phyloP scores from a whole-genome alignment of 305 asterid species.

The Plantago rigida region DNA sequence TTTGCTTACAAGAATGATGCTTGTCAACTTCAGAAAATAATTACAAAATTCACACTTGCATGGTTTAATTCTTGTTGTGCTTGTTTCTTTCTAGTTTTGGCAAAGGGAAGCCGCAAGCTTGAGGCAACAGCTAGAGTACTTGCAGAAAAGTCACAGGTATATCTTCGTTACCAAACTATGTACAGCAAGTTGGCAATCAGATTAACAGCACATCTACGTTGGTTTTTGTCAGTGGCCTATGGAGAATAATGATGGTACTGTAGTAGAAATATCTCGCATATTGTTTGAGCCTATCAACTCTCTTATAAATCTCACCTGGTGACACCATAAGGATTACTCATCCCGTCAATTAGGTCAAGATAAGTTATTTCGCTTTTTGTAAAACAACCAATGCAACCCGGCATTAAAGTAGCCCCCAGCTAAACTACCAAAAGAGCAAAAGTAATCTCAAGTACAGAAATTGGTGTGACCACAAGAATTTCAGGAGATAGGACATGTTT shows the following conservation, averaged over 20 bases:
- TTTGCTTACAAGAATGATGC: neutral
- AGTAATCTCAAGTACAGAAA: neutral
- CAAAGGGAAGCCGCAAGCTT: conserved; percentile 35
- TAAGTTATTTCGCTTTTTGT: neutral
- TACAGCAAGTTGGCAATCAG: neutral
- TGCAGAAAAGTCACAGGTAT: conserved; percentile 24
- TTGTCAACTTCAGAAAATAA: neutral
- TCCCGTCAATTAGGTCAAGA: neutral
- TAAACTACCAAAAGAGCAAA: neutral
- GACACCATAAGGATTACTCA: neutral
- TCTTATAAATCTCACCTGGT: neutral
- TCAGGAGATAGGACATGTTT: no score
- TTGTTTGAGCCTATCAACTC: no score
- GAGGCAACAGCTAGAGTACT: conserved; percentile 34
- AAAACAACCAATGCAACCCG: neutral
- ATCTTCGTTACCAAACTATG: neutral
- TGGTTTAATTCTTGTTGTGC: neutral
- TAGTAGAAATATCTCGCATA: neutral
- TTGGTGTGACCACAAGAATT: no score
- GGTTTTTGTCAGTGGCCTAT: neutral
- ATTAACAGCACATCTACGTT: neutral
- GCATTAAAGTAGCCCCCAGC: neutral
- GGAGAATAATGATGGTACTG: neutral
- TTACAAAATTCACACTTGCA: neutral
- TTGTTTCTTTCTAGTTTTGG: conserved; percentile 31